Evolutionary conservation across 768 basidiomycete species (phyloP), one percentile per base, ranked within the genome.

Genomic region (Rubroboletus satanas): DNA sequence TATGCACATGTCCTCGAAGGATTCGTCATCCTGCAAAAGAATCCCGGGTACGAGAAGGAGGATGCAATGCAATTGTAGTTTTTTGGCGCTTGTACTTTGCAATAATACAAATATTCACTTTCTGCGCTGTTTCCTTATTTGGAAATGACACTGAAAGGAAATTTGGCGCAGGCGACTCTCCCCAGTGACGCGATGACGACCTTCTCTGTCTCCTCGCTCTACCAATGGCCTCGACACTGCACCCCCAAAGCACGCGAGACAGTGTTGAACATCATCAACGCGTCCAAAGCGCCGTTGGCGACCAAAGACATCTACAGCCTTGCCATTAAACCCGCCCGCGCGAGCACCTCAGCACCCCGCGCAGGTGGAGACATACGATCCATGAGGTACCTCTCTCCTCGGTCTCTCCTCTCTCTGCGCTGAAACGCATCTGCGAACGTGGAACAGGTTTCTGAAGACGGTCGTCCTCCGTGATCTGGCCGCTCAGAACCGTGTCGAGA

Each of bases 1-100:
- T 99, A 90, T 70, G 82, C 85, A 39, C 83, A 85, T 64, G 90
- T 94, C 26, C 78, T 99, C 47, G 96, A 98, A 73, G 94, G 94
- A 55, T 88, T 97, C 62, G 90, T 95, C 37, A 85, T 97, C 50
- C 70, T 97, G 65, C 84, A 85, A 74, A 96, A 95, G 80, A 96
- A 94, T 70, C 91, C 90, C 52, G 90, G 90, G 6, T 93, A 83
- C 78, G 89, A 89, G 74, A 84, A 83, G 69, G 89, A 93, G 67
- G 89, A 91, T 64, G 85, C 85, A 68, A 90, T 90, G 88, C 87
- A 90, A 61, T 42, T 87, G 70, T 88, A 84, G 71, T 31, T 23
- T 50, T 57, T 14, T 28, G 26, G 23, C 7, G 5, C 42, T 6
- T 55, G 52, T 61, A 57, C 45, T 21, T 47, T 44, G 43, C 38